Conservation (phyloP, 73 alveolate genomes). For the Paraurostyla sp. region DNA sequence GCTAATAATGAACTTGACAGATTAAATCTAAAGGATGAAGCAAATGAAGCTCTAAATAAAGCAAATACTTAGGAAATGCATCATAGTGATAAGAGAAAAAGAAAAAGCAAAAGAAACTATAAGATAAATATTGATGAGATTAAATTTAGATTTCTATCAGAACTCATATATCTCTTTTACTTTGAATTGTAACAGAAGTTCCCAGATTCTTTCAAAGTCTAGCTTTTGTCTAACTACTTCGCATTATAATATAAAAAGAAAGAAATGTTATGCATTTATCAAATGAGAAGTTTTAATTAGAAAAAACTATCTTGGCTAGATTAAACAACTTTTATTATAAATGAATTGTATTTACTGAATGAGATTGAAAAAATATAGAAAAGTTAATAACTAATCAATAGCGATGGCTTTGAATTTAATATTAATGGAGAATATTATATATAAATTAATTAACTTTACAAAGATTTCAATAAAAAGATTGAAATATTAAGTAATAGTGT, state of each 20-base stretch:
- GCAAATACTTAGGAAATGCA: neutral
- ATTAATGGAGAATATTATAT: constrained; percentile 7
- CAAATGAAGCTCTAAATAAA: neutral
- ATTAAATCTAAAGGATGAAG: neutral
- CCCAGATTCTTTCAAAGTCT: constrained; percentile 32
- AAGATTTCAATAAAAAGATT: neutral
- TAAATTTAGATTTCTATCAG: neutral
- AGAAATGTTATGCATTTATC: constrained; percentile 3
- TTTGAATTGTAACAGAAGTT: neutral
- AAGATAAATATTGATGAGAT: constrained; percentile 18
- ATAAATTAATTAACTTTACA: neutral
- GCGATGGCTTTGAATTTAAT: neutral
- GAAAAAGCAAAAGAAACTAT: neutral
- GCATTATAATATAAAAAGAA: constrained; percentile 7
- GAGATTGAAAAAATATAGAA: neutral
- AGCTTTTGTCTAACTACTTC: constrained; percentile 11
- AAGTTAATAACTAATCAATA: neutral
- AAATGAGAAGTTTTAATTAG: neutral
- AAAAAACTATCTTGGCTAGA: neutral
- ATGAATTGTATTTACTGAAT: constrained; percentile 8
- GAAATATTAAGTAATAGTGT: neutral
- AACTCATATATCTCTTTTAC: constrained; percentile 7
- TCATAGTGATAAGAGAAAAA: neutral
- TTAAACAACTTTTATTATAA: neutral
- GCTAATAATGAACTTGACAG: constrained; percentile 23